Conservation (phyloP, 2,329 filamentous ascomycete species). For the Fusarium concolor region DNA sequence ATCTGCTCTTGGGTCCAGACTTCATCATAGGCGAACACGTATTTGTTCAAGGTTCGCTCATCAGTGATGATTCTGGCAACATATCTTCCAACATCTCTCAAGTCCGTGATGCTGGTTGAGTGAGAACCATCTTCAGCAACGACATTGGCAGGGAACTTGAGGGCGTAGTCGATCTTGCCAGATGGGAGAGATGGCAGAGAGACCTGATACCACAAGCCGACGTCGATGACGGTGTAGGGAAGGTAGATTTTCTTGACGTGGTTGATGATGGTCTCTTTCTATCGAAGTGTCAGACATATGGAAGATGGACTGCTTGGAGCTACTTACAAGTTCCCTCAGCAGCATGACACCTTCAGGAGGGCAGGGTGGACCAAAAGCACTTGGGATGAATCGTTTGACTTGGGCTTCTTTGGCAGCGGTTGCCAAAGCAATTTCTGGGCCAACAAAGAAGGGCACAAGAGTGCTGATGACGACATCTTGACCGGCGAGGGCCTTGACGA, state of each 20-base stretch:
- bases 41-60: conserved; percentile 64
- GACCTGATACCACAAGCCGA: conserved; percentile 69
- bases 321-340: conserved; percentile 21
- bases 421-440: conserved; percentile 18
- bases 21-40: conserved; percentile 62
- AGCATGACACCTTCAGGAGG: conserved; percentile 28
- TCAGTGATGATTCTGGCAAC: conserved; percentile 64
- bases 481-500: conserved; percentile 18
- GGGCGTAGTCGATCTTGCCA: conserved; percentile 46
- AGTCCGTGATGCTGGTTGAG: conserved; percentile 58
- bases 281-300: neutral
- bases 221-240: conserved; percentile 67
- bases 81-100: conserved; percentile 65
- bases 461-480: conserved; percentile 30
- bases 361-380: conserved; percentile 12
- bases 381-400: conserved; percentile 35
- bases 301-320: rapidly evolving
- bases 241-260: conserved; percentile 60
- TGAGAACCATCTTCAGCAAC: conserved; percentile 60
- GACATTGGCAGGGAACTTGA: conserved; percentile 50
- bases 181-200: conserved; percentile 47
- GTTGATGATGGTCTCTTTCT: conserved; percentile 64
- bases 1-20: conserved; percentile 60
- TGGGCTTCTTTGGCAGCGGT: conserved; percentile 30
- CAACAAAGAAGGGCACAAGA: neutral